Evolutionary conservation across 192 early-diverging fungal species (phyloP).

Genomic region (Podila verticillata): DNA sequence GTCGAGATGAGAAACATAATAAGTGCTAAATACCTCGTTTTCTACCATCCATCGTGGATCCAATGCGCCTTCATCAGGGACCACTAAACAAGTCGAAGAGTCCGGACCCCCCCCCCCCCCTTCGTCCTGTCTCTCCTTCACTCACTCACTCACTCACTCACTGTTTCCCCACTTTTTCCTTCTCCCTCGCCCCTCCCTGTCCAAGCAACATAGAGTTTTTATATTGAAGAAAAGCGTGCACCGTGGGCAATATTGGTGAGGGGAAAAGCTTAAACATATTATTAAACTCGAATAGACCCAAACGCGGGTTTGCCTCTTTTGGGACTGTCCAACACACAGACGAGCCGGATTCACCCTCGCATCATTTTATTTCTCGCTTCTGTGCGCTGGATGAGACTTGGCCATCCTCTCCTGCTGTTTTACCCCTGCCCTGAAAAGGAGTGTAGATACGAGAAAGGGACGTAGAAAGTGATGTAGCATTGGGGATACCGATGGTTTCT

Average conservation of each 20-base stretch:
- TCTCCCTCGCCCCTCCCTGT: too few species aligned
- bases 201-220: too few species aligned
- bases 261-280: background rate
- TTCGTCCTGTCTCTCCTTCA: too few species aligned
- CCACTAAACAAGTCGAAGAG: background rate
- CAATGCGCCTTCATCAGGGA: too few species aligned
- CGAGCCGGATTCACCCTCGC: background rate
- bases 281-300: background rate
- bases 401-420: background rate
- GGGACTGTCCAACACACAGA: conserved; percentile 1
- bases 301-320: conserved; percentile 47
- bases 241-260: conserved; percentile 5
- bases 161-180: too few species aligned
- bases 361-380: background rate
- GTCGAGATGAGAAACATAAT: too few species aligned
- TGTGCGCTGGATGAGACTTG: background rate
- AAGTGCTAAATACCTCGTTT: too few species aligned
- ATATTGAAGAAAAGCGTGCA: background rate
- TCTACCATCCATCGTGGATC: too few species aligned
- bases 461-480: background rate
- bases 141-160: too few species aligned
- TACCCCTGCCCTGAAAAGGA: too few species aligned
- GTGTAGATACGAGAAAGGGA: background rate
- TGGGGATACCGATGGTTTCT: background rate
- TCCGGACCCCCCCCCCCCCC: background rate